Percentiles rank a stretch among this genome's conserved stretches.
Evolutionary conservation across 179 eudicot species (phyloP).

Genomic region (Patellifolia procumbens): DNA sequence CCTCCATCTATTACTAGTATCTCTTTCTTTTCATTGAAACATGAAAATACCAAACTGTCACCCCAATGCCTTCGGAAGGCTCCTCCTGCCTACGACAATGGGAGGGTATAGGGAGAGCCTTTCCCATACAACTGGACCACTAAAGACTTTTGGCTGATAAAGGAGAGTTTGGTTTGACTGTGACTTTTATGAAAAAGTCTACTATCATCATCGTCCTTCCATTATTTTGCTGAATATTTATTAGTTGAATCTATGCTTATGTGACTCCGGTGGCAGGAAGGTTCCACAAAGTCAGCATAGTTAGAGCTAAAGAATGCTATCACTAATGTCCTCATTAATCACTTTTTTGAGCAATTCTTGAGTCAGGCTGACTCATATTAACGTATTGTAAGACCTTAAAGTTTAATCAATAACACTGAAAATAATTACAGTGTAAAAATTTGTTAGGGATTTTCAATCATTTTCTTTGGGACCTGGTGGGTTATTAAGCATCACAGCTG

Average conservation of each 20-base stretch:
- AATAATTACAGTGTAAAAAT: too few species aligned
- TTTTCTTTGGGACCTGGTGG: background rate
- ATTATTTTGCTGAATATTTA: conserved; percentile 2
- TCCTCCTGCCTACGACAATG: background rate
- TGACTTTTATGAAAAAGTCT: background rate
- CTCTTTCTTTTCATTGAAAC: background rate
- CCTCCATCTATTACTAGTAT: background rate
- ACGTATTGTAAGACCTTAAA: too few species aligned
- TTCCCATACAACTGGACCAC: conserved; percentile 4
- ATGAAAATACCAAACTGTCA: background rate
- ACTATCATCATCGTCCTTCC: background rate
- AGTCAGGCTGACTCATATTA: too few species aligned
- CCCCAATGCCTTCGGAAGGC: background rate
- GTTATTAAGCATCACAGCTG: conserved; percentile 18
- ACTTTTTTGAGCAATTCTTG: too few species aligned
- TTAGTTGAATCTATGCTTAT: background rate
- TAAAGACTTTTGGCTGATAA: background rate
- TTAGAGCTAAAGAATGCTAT: background rate
- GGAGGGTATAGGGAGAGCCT: background rate
- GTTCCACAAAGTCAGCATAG: conserved; percentile 6
- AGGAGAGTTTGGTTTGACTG: background rate
- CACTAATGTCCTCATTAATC: too few species aligned
- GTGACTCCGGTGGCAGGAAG: background rate
- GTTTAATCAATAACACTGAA: too few species aligned
- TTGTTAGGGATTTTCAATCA: too few species aligned